Evolutionary conservation across 2,329 filamentous ascomycete species (phyloP).

Genomic region (Blastomyces parvus): DNA sequence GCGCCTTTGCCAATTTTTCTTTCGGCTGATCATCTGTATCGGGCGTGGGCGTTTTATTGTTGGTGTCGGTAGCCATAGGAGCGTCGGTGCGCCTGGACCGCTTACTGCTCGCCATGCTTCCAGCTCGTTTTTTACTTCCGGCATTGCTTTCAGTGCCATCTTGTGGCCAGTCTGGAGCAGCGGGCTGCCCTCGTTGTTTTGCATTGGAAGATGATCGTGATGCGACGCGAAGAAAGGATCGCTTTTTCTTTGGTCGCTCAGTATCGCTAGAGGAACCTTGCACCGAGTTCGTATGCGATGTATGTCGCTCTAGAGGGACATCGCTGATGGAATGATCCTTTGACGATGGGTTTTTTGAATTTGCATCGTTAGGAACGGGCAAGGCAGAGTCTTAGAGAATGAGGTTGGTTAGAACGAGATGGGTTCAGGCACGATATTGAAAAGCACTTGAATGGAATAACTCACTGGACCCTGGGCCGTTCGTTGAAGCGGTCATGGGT

Average conservation of each 20-base stretch:
- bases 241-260: constrained; percentile 29
- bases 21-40: constrained; percentile 27
- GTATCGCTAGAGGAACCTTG: constrained; percentile 13
- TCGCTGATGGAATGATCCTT: constrained; percentile 3
- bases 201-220: constrained; percentile 32
- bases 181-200: constrained; percentile 28
- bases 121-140: constrained; percentile 42
- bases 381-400: constrained; percentile 12
- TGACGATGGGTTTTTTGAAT: constrained; percentile 4
- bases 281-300: constrained; percentile 6
- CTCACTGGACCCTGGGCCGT: constrained; percentile 24
- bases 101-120: constrained; percentile 54
- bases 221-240: constrained; percentile 29
- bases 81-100: constrained; percentile 30
- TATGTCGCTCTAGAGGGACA: background rate
- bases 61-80: constrained; percentile 25
- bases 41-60: constrained; percentile 25
- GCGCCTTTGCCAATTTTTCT: constrained; percentile 34
- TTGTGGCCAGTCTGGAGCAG: constrained; percentile 26
- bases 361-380: constrained; percentile 8
- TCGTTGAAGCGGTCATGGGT: constrained; percentile 28
- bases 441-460: constrained; percentile 7
- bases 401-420: constrained; percentile 14
- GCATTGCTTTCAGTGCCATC: constrained; percentile 41
- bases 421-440: constrained; percentile 3